Evolutionary conservation across 108 stramenopile species (phyloP), one percentile per base, ranked within the genome.

Genomic region (Fistulifera pelliculosa): DNA sequence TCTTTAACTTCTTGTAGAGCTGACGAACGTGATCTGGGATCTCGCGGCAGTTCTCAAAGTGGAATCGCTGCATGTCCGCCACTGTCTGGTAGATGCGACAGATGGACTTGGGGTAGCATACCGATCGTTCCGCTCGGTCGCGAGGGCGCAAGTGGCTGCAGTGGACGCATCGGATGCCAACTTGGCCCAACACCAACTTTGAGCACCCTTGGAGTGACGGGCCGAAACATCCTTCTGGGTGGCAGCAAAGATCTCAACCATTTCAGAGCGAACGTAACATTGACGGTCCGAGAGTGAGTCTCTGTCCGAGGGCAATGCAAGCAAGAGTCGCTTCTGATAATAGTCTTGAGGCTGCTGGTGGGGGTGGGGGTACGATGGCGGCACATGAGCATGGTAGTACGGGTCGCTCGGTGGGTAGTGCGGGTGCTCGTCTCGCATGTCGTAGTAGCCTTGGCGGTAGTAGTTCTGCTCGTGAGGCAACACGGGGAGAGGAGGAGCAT

Each of bases 31-130:
- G 65, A 0, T 55, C 49, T 11, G 87, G 87, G 41, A 93, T 93
- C 41, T 81, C 80, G 15, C 68, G 62, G 58, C 91, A 93, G 15
- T 75, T 65, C 58, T 88, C 87, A 56, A 93, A 93, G 69, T 93
- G 91, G 64, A 88, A 89, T 15, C 91, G 73, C 55, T 93, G 87
- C 91, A 88, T 89, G 58, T 84, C 83, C 17, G 79, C 83, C 41
- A 88, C 81, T 8, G 83, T 85, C 41, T 88, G 87, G 55, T 88
- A 88, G 52, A 88, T 81, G 16, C 83, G 61, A 35, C 62, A 68
- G 52, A 88, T 80, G 18, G 70, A 70, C 10, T 69, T 69, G 24
- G 87, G 87, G 56, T 82, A 93, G 58, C 87, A 88, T 13, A 86
- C 73, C 14, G 91, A 85, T 21, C 91, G 77, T 57, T 89, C 85